Evolutionary conservation across 257 asterid genomes (phyloP).

Genomic region (Petunia axillaris): DNA sequence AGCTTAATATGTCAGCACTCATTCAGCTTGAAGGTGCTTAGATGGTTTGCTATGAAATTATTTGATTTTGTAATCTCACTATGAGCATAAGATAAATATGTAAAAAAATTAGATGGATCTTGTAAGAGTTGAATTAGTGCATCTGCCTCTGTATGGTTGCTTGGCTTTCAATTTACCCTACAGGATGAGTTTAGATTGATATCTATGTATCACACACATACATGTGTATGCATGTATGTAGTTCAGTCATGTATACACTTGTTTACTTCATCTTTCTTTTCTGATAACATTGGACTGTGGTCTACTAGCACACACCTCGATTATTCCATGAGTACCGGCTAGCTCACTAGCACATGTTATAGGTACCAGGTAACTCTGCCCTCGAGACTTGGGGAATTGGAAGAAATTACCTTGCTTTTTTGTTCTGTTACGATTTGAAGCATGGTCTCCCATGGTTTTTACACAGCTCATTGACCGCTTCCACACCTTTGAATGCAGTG

Average conservation of each 20-base stretch:
- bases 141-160: background rate
- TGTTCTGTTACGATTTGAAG: too few relatives aligned
- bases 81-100: background rate
- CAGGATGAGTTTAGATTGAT: constrained; percentile 11
- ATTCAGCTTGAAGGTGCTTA: constrained; percentile 13
- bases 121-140: background rate
- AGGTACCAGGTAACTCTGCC: too few relatives aligned
- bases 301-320: too few relatives aligned
- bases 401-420: too few relatives aligned
- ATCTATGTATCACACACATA: background rate
- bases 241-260: constrained; percentile 6
- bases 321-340: too few relatives aligned
- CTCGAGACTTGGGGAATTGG: too few relatives aligned
- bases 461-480: too few relatives aligned
- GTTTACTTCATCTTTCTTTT: background rate
- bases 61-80: constrained; percentile 6
- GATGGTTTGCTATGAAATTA: background rate
- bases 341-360: too few relatives aligned
- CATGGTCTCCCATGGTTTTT: too few relatives aligned
- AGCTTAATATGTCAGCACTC: background rate
- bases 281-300: too few relatives aligned
- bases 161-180: background rate
- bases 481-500: background rate
- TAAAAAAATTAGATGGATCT: background rate
- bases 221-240: background rate